These are phyloP conservation scores for Dissophora globulifera DNA, from an alignment of 192 early-diverging fungal genomes.

Conservation along the genomic window DNA sequence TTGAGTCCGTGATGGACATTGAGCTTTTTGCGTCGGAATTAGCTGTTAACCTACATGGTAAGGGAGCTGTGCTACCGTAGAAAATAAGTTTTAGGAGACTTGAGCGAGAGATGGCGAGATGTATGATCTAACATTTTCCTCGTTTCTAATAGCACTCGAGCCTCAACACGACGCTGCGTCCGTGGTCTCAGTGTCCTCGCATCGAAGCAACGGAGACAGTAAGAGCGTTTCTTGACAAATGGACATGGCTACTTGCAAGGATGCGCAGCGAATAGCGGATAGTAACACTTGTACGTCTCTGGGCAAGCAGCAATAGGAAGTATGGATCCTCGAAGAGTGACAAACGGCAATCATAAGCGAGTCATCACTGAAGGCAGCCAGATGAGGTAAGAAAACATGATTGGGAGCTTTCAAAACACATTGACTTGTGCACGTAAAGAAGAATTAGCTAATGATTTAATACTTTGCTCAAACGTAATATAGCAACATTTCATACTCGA, in stretches of 20 bases:
- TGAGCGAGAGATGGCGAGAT: no score
- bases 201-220: slow-evolving; percentile 43
- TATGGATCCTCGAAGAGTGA: slow-evolving; percentile 23
- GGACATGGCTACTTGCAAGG: no score
- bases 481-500: slow-evolving; percentile 44
- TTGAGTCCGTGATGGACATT: slow-evolving; percentile 37
- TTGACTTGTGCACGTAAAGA: no score
- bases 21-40: slow-evolving; percentile 38
- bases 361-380: slow-evolving; percentile 41
- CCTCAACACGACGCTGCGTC: slow-evolving; percentile 20
- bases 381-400: slow-evolving; percentile 11
- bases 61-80: neutral
- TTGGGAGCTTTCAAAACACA: no score
- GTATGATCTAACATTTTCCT: neutral
- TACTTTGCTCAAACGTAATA: no score
- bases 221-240: slow-evolving; percentile 6
- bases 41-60: slow-evolving; percentile 33
- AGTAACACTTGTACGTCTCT: no score
- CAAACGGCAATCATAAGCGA: slow-evolving; percentile 31
- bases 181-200: slow-evolving; percentile 7
- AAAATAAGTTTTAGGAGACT: no score
- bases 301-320: slow-evolving; percentile 2
- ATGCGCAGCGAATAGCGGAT: no score
- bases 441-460: no score
- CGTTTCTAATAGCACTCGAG: slow-evolving; percentile 11